phyloP scores from a whole-genome alignment of 768 basidiomycete species.

The Pleurotus pulmonarius region DNA sequence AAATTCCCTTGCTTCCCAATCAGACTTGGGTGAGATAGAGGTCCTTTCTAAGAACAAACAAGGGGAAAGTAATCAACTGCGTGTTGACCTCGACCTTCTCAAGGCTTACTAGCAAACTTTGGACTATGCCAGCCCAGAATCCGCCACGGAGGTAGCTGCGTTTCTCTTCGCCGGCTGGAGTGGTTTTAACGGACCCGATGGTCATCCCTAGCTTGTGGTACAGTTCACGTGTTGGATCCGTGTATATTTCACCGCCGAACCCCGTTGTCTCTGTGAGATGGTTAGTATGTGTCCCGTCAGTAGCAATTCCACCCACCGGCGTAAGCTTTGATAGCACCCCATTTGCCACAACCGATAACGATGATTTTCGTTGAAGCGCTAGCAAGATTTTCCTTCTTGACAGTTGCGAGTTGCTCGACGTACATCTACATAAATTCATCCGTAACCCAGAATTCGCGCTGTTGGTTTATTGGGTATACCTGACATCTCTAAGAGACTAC shows the following conservation, averaged over 20 bases:
- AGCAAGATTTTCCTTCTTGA: conserved; percentile 36
- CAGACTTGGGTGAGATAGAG: conserved; percentile 37
- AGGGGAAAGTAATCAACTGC: not conserved
- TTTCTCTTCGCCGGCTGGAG: conserved; percentile 40
- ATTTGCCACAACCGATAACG: conserved; percentile 61
- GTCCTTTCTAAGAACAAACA: conserved; percentile 23
- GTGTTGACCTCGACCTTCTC: not conserved
- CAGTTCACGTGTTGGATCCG: conserved; percentile 58
- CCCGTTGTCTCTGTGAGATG: conserved; percentile 35
- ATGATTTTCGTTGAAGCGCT: conserved; percentile 37
- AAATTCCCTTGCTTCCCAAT: conserved; percentile 63
- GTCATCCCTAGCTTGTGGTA: conserved; percentile 63
- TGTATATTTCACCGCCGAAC: conserved; percentile 50
- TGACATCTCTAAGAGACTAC: conserved; percentile 32
- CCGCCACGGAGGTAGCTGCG: conserved; percentile 42
- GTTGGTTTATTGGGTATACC: conserved; percentile 21
- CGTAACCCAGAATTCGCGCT: not conserved
- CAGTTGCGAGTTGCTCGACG: conserved; percentile 39
- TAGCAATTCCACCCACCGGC: conserved; percentile 28
- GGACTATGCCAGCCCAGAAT: conserved; percentile 23
- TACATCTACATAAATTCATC: conserved; percentile 33
- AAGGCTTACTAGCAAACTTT: conserved; percentile 42
- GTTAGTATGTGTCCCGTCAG: not conserved
- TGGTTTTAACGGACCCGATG: conserved; percentile 37
- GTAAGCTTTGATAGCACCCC: conserved; percentile 46